phyloP scores from a whole-genome alignment of 2,329 filamentous ascomycete genomes.

The Fusarium sp. region DNA sequence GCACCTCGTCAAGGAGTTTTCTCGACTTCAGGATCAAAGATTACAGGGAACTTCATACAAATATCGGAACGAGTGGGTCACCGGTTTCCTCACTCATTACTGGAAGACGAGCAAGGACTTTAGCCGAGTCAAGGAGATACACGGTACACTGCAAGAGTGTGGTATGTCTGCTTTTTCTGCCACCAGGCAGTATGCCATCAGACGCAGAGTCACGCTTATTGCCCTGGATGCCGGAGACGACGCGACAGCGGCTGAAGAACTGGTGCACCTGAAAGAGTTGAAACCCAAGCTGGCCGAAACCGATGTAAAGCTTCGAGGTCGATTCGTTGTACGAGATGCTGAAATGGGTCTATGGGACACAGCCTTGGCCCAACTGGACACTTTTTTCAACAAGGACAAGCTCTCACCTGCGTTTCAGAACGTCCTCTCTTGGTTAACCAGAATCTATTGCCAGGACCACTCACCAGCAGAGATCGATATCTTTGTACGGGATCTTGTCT shows the following conservation, averaged over 20 bases:
- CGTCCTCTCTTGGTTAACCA: constrained; percentile 48
- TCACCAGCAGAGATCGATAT: constrained; percentile 41
- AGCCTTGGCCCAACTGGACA: constrained; percentile 34
- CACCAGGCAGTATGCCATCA: constrained; percentile 42
- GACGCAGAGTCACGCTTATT: constrained; percentile 41
- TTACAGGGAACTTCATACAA: constrained; percentile 2
- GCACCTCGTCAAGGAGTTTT: constrained; percentile 26
- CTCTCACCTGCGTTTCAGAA: constrained; percentile 39
- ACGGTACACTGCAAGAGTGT: constrained; percentile 41
- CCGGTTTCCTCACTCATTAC: constrained; percentile 38
- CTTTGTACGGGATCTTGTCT: constrained; percentile 43
- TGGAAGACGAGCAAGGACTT: constrained; percentile 41
- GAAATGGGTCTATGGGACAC: constrained; percentile 42
- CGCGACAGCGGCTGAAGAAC: constrained; percentile 39
- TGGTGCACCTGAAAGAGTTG: constrained; percentile 35
- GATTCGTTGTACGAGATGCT: constrained; percentile 43
- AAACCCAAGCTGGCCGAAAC: constrained; percentile 23
- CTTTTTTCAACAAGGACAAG: constrained; percentile 32
- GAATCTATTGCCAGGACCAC: constrained; percentile 43
- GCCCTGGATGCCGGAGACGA: constrained; percentile 45
- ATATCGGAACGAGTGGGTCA: constrained; percentile 32
- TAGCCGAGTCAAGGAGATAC: constrained; percentile 39
- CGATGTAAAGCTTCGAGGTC: constrained; percentile 44
- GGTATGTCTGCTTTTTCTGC: constrained; percentile 41
- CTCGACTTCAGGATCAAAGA: constrained; percentile 1